Percentiles rank a stretch among this genome's conserved stretches.
phyloP scores from a whole-genome alignment of 208 protist genomes.

The Leishmania lainsoni region DNA sequence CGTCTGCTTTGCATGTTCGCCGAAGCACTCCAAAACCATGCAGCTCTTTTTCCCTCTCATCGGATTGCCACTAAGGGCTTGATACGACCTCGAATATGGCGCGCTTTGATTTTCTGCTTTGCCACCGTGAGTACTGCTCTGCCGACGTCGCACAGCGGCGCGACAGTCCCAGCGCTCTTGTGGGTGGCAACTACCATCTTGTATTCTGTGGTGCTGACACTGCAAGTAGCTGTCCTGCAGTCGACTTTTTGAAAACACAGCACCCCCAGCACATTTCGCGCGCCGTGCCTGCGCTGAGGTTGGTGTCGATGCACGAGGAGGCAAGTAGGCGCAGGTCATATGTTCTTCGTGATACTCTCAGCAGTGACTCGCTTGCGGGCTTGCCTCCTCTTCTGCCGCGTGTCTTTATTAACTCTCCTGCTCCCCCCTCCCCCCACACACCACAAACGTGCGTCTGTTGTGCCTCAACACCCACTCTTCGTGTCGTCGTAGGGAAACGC shows the following conservation, averaged over 20 bases:
- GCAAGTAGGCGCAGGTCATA: neutral
- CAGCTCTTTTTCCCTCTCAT: slow-evolving; percentile 9
- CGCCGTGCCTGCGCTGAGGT: neutral
- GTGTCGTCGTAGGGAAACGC: neutral
- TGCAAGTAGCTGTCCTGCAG: neutral
- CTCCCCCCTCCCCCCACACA: neutral
- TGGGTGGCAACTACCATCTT: neutral
- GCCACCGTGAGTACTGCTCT: neutral
- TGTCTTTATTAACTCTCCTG: neutral
- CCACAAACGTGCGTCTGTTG: neutral
- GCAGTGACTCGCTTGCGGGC: neutral
- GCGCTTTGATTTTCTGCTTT: neutral
- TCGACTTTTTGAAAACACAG: neutral
- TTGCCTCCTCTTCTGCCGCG: neutral
- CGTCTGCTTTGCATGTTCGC: slow-evolving; percentile 2
- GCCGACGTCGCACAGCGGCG: neutral
- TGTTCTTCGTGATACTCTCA: neutral
- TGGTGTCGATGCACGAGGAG: neutral
- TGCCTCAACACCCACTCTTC: neutral
- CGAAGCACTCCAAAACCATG: neutral
- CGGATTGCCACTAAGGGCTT: slow-evolving; percentile 12
- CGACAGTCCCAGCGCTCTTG: neutral
- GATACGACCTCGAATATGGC: neutral
- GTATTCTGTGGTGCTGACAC: too few species aligned
- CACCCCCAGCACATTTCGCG: neutral